Base-by-base conservation (phyloP, 2,329 filamentous ascomycete species). In the Stagonosporopsis vannaccii region DNA sequence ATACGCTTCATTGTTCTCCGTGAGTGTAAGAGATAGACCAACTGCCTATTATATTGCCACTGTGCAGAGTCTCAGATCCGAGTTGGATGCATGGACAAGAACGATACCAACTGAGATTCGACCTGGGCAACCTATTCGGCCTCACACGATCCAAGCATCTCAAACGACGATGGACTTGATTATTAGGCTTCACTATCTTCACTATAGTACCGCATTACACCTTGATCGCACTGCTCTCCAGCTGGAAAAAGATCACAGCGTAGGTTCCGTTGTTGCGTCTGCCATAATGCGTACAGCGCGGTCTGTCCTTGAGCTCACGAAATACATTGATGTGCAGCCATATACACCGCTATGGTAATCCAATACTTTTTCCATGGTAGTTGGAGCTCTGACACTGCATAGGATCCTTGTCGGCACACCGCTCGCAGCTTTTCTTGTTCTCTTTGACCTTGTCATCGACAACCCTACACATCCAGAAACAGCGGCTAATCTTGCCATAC, bases 401-500 rank as follows among this genome's bases (percentile, higher is more conserved):
- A 47, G 43, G 43, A 25, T 47, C 15, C 33, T 47, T 23, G 43
- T 37, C n/a, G 33, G 30, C 30, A 35, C 25, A 17, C 43, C 43
- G 8, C 43, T 47, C 43, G 43, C 43, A n/a, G 43, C 43, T 23
- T 25, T 47, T n/a, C 33, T 47, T 4, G 43, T 47, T 3, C 43
- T 47, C 33, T 47, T 47, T n/a, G 43, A 47, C 43, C 30, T 47
- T 23, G 43, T 47, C 30, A 37, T 47, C n/a, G 30, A 47, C 19
- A 47, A 47, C 15, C 43, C 43, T 9, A 35, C 12, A 7, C 43
- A 47, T 17, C 43, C 43, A n/a, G 43, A 47, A n/a, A 37, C 43
- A 15, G 11, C 30, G n/a, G 30, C 43, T 19, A 47, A 47, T 26
- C 43, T 47, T 20, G 43, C 43, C 6, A 19, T 47, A 19, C 43